Base-by-base conservation (phyloP, 129 eudicot genomes). In the Chrysanthemum lavandulifolium region DNA sequence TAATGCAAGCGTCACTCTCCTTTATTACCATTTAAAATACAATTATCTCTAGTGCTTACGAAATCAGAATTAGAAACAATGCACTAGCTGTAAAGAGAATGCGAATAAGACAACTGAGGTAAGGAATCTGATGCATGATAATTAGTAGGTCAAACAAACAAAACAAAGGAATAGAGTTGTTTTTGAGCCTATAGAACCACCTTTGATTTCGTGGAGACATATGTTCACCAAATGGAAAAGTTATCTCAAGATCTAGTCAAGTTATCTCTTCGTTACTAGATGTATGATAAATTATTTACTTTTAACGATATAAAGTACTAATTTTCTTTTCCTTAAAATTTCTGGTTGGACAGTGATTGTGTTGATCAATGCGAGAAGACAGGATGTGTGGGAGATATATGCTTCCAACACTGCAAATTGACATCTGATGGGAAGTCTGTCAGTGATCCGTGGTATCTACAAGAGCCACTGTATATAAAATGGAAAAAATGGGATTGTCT, bases 401-500 rank as follows among this genome's bases (percentile, higher is more conserved):
- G 97, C 85, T 88, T 88, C 72, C 96, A 95, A 73, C 96, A 86
- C 67, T 95, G 99, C 80, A 85, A 88, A 63, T 86, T 95, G 75
- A 82, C 96, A 11, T 85, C 96, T 29, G 84, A 86, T 56, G 89
- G 95, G 31, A 88, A 82, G 43, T 84, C 86, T 79, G 70, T 82
- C 21, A 86, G 82, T 74, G 95, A 87, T 53, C 87, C 90, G 54
- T 91, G 97, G 99, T 95, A 90, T 74, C 91, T 91, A 33, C 99
- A 95, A 87, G 99, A 95, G 80, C 99, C 99, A 33, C 95, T 95
- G 5, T 95, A 95, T 73, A 77, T 80, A 69, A 86, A 80, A 74
- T 95, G 99, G 99, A 95, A 95, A 80, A 87, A 85, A 73, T 95
- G 97, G 99, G 99, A 95, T 79, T 95, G 99, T 82, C 94, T 73